Conservation (phyloP, 345 rosid species). For the Kernera saxatilis region DNA sequence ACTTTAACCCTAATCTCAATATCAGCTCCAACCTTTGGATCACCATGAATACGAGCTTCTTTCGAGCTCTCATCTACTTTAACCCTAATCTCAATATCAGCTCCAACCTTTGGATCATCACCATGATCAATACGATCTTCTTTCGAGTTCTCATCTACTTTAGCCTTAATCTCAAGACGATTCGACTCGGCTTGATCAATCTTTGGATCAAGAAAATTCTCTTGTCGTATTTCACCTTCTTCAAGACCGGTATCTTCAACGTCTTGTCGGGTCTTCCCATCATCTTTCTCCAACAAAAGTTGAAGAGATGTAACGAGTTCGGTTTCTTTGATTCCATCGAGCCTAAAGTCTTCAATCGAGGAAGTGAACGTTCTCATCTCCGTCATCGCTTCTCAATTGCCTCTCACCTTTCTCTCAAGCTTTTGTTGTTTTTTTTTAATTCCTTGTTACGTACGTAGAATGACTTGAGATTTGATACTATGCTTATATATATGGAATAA, state of each 20-base stretch:
- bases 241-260: background rate
- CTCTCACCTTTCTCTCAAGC: background rate
- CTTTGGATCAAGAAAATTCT: background rate
- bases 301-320: background rate
- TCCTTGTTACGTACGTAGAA: too few relatives aligned
- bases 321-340: background rate
- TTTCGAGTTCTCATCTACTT: background rate
- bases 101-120: background rate
- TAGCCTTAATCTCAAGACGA: background rate
- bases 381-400: background rate
- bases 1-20: background rate
- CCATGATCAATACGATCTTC: too few relatives aligned
- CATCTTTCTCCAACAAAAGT: background rate
- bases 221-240: background rate
- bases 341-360: background rate
- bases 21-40: background rate
- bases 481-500: too few relatives aligned
- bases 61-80: background rate
- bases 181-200: background rate
- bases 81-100: background rate
- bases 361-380: background rate
- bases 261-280: background rate
- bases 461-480: too few relatives aligned
- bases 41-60: background rate
- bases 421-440: background rate